These are phyloP conservation scores for Pyracantha coccinea DNA, from an alignment of 331 rosid genomes.

Conservation along the genomic window DNA sequence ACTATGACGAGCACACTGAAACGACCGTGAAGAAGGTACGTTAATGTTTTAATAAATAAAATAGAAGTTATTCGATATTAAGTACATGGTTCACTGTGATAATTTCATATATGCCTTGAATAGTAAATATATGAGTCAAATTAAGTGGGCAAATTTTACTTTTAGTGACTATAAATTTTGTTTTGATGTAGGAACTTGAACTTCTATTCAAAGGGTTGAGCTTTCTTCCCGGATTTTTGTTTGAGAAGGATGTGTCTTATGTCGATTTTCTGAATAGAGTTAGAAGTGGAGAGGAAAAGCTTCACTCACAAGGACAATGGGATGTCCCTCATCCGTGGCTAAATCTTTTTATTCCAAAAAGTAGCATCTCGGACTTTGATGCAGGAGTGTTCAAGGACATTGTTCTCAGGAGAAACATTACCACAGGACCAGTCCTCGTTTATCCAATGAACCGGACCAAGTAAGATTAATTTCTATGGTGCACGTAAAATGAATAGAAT, in stretches of 20 bases:
- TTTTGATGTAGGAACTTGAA: slow-evolving; percentile 38
- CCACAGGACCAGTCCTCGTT: slow-evolving; percentile 59
- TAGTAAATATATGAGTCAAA: neutral
- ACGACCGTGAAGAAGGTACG: slow-evolving; percentile 43
- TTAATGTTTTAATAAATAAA: neutral
- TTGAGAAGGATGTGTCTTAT: slow-evolving; percentile 54
- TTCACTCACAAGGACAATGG: slow-evolving; percentile 77
- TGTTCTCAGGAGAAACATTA: slow-evolving; percentile 53
- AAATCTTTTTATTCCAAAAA: slow-evolving; percentile 67
- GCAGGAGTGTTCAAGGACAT: slow-evolving; percentile 50
- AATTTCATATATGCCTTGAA: neutral
- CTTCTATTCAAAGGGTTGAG: slow-evolving; percentile 40
- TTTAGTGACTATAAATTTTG: neutral
- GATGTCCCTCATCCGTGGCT: slow-evolving; percentile 98
- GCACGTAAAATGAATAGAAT: too few relatives aligned
- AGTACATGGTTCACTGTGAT: too few relatives aligned
- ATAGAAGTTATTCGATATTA: too few relatives aligned
- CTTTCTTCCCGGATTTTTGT: slow-evolving; percentile 50
- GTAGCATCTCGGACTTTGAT: slow-evolving; percentile 48
- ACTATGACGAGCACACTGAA: slow-evolving; percentile 41
- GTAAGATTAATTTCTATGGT: slow-evolving; percentile 31
- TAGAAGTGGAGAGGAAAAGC: slow-evolving; percentile 60
- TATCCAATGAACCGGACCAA: slow-evolving; percentile 81
- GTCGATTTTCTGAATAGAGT: slow-evolving; percentile 70
- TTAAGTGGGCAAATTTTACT: too few relatives aligned